phyloP scores from a whole-genome alignment of 495 filamentous ascomycete species.

The Filosporella fistucella region DNA sequence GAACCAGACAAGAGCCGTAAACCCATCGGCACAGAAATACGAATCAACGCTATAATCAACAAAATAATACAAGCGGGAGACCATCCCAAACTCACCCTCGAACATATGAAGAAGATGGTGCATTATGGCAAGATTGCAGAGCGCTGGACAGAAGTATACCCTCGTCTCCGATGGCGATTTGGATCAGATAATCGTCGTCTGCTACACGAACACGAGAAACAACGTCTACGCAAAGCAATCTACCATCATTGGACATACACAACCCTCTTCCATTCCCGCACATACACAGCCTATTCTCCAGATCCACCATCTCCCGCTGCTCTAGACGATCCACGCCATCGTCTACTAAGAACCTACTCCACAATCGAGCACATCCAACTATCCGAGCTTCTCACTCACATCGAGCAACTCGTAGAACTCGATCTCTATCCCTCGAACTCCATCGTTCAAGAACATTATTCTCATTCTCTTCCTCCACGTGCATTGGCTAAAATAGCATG shows the following conservation, averaged over 20 bases:
- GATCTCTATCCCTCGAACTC: constrained; percentile 19
- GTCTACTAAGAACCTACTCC: constrained; percentile 19
- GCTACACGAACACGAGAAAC: constrained; percentile 50
- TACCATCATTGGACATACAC: constrained; percentile 60
- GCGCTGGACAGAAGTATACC: constrained; percentile 65
- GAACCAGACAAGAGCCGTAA: constrained; percentile 19
- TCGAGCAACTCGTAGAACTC: constrained; percentile 17
- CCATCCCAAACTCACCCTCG: constrained; percentile 37
- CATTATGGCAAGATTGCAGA: constrained; percentile 52
- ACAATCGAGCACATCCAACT: constrained; percentile 16
- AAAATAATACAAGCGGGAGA: constrained; percentile 25
- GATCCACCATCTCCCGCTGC: constrained; percentile 17
- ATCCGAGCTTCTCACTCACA: constrained; percentile 14
- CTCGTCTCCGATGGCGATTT: constrained; percentile 60
- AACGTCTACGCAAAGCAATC: constrained; percentile 58
- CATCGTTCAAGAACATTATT: constrained; percentile 17
- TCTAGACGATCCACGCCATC: constrained; percentile 17
- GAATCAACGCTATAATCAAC: constrained; percentile 18
- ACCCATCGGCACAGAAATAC: constrained; percentile 23
- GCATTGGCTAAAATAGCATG: constrained; percentile 13
- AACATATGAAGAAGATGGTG: constrained; percentile 54
- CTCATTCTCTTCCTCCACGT: constrained; percentile 7
- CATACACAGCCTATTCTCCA: constrained; percentile 19
- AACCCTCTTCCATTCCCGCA: constrained; percentile 30
- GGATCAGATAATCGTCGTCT: constrained; percentile 59